phyloP scores from a whole-genome alignment of 2,329 filamentous ascomycete species.

The Penicillium sp. region DNA sequence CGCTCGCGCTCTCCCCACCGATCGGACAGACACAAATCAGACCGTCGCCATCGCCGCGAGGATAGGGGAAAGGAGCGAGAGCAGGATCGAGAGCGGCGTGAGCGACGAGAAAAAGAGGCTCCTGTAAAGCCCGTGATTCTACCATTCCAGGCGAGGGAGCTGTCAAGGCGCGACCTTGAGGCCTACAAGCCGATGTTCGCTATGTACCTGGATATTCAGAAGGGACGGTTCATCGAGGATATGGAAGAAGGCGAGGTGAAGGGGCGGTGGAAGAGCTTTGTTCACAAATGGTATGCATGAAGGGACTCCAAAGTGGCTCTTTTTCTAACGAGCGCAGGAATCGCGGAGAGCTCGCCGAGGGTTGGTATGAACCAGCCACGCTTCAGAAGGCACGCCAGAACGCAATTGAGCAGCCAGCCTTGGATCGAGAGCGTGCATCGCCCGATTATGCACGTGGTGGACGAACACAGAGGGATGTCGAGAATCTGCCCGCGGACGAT shows the following conservation, averaged over 20 bases:
- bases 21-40: slow-evolving; percentile 28
- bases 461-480: slow-evolving; percentile 3
- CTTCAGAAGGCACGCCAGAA: slow-evolving; percentile 51
- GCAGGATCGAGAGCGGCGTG: slow-evolving; percentile 18
- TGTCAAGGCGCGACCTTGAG: slow-evolving; percentile 66
- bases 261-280: slow-evolving; percentile 90
- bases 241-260: slow-evolving; percentile 70
- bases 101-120: slow-evolving; percentile 12
- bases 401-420: slow-evolving; percentile 8
- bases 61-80: slow-evolving; percentile 29
- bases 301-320: slow-evolving; percentile 30
- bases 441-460: slow-evolving; percentile 23
- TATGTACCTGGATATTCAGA: slow-evolving; percentile 84
- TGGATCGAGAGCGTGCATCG: slow-evolving; percentile 12
- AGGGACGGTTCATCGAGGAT: slow-evolving; percentile 63
- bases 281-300: slow-evolving; percentile 70
- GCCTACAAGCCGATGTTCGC: slow-evolving; percentile 69
- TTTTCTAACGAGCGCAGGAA: slow-evolving; percentile 59
- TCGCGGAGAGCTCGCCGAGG: slow-evolving; percentile 74
- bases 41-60: slow-evolving; percentile 38
- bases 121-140: slow-evolving; percentile 41
- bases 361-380: slow-evolving; percentile 85
- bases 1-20: slow-evolving; percentile 36
- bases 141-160: slow-evolving; percentile 61
- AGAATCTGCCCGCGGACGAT: slow-evolving; percentile 14